Conservation (phyloP, 2,329 filamentous ascomycete species). For the Colletotrichum horii region DNA sequence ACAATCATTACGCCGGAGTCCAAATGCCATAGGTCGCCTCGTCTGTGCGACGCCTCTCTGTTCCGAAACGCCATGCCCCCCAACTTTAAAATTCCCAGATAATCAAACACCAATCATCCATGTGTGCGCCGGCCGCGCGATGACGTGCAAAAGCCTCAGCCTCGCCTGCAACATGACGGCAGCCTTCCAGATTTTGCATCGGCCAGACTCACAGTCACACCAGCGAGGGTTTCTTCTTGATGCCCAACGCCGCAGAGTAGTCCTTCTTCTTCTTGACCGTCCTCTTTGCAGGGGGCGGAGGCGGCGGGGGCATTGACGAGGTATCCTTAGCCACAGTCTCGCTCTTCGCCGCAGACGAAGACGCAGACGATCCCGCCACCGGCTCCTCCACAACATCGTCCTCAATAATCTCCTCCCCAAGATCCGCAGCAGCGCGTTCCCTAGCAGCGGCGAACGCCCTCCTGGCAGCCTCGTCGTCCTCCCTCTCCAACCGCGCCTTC, state of each 20-base stretch:
- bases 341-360: constrained; percentile 22
- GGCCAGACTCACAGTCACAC: constrained; percentile 41
- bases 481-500: constrained; percentile 70
- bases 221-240: constrained; percentile 80
- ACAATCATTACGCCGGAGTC: background rate
- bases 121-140: background rate
- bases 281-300: constrained; percentile 74
- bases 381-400: constrained; percentile 25
- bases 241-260: constrained; percentile 74
- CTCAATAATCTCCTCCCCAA: constrained; percentile 54
- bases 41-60: background rate
- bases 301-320: constrained; percentile 32
- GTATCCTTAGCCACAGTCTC: constrained; percentile 34
- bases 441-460: constrained; percentile 75
- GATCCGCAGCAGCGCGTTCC: constrained; percentile 51
- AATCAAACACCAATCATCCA: background rate
- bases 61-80: background rate
- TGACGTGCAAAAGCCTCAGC: background rate
- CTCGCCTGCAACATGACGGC: background rate
- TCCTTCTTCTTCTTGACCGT: constrained; percentile 89
- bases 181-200: background rate
- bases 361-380: constrained; percentile 1
- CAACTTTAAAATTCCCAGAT: background rate
- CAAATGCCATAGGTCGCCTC: background rate
- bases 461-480: constrained; percentile 83